Conservation (phyloP, 768 basidiomycete species). For the Ephemerocybe angulata region DNA sequence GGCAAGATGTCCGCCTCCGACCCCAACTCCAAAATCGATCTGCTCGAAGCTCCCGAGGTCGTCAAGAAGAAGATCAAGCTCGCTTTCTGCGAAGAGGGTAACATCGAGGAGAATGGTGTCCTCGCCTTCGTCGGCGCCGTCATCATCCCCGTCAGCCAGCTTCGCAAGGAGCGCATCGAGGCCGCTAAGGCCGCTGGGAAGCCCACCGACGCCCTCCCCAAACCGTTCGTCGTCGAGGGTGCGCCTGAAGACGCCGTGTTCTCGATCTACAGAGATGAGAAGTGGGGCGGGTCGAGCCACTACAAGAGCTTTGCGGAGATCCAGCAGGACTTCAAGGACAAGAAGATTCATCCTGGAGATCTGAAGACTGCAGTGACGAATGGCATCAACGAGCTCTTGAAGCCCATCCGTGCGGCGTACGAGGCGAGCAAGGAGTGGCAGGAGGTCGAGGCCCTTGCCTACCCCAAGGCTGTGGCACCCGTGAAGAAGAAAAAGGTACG, state of each 20-base stretch:
- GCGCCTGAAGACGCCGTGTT: conserved; percentile 85
- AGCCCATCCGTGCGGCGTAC: conserved; percentile 78
- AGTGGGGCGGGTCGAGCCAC: conserved; percentile 78
- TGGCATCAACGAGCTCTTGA: conserved; percentile 69
- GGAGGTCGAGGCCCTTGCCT: conserved; percentile 70
- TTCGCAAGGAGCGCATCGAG: conserved; percentile 36
- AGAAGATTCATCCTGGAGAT: conserved; percentile 84
- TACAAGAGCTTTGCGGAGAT: conserved; percentile 65
- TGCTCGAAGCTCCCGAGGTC: conserved; percentile 81
- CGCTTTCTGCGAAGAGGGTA: conserved; percentile 95
- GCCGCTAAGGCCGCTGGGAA: not conserved
- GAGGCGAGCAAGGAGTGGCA: conserved; percentile 79
- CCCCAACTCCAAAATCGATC: conserved; percentile 97
- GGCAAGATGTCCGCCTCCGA: conserved; percentile 99
- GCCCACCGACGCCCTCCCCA: conserved; percentile 47
- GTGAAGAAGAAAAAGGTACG: conserved; percentile 64
- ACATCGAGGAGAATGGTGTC: conserved; percentile 82
- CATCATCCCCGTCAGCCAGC: conserved; percentile 80
- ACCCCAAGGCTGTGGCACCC: conserved; percentile 72
- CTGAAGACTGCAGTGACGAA: conserved; percentile 76
- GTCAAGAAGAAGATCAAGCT: conserved; percentile 87
- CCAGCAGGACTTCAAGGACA: conserved; percentile 69
- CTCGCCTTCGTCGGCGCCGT: conserved; percentile 83
- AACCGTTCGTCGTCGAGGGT: conserved; percentile 59
- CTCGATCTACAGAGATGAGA: conserved; percentile 70